Evolutionary conservation across 2,329 filamentous ascomycete genomes (phyloP).

Genomic region (Metarhizium robertsii): DNA sequence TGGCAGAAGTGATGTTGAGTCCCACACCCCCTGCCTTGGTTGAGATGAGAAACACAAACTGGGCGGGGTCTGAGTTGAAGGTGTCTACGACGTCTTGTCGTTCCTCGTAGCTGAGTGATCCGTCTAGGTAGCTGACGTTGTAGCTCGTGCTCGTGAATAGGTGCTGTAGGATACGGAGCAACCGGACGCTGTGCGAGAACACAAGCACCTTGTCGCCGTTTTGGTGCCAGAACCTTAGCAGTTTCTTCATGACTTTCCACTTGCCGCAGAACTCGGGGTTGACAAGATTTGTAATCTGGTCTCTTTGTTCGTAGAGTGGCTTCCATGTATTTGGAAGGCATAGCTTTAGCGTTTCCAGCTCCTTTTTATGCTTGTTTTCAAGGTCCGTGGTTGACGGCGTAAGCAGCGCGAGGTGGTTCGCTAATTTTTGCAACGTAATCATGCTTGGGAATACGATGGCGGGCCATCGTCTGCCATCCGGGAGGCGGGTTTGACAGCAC

Average conservation of each 20-base stretch:
- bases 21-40: slow-evolving; percentile 90
- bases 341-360: slow-evolving; percentile 62
- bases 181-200: slow-evolving; percentile 83
- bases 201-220: slow-evolving; percentile 92
- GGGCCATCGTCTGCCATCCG: slow-evolving; percentile 60
- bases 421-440: slow-evolving; percentile 71
- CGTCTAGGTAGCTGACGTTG: slow-evolving; percentile 85
- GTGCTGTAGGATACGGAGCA: slow-evolving; percentile 75
- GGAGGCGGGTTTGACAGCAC: slow-evolving; percentile 61
- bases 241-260: slow-evolving; percentile 82
- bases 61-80: slow-evolving; percentile 78
- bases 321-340: slow-evolving; percentile 70
- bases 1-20: slow-evolving; percentile 92
- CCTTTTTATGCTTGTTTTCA: slow-evolving; percentile 66
- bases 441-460: slow-evolving; percentile 79
- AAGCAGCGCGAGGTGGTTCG: slow-evolving; percentile 85
- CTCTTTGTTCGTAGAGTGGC: slow-evolving; percentile 61
- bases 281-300: slow-evolving; percentile 70
- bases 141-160: slow-evolving; percentile 85
- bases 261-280: slow-evolving; percentile 93
- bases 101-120: slow-evolving; percentile 73
- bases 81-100: slow-evolving; percentile 75
- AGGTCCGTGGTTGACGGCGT: slow-evolving; percentile 59
- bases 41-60: slow-evolving; percentile 94
- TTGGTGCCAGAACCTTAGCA: slow-evolving; percentile 81